A percentile compares a stretch with the other conserved stretches of the same genome.
Conservation (phyloP, 1,284 basidiomycete species). For the Wallemia hederae region DNA sequence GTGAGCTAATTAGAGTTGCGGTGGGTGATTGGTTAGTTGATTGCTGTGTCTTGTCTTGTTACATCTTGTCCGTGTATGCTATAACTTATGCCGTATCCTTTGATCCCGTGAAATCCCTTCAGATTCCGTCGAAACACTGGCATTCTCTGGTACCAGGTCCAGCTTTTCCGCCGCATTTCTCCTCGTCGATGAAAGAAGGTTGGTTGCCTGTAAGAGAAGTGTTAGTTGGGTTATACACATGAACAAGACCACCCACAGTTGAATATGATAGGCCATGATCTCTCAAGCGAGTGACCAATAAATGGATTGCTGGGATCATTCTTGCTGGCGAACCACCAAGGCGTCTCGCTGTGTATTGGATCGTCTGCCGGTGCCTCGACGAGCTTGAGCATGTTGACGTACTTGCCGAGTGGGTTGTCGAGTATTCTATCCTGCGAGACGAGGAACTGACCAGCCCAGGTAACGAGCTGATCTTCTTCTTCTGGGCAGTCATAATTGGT, state of each 20-base stretch:
- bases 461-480: slow-evolving; percentile 3
- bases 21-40: no score
- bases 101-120: not conserved
- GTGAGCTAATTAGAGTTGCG: no score
- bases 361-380: slow-evolving; percentile 12
- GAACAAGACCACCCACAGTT: slow-evolving; percentile 6
- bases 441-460: slow-evolving; percentile 16
- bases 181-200: not conserved
- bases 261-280: slow-evolving; percentile 14
- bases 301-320: slow-evolving; percentile 1
- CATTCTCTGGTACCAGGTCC: not conserved
- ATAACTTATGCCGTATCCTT: not conserved
- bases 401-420: slow-evolving; percentile 7
- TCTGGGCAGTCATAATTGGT: slow-evolving; percentile 10
- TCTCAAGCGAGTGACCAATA: slow-evolving; percentile 13
- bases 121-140: not conserved
- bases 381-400: slow-evolving; percentile 9
- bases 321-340: slow-evolving; percentile 8
- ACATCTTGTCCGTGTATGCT: not conserved
- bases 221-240: not conserved
- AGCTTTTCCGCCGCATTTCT: not conserved
- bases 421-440: slow-evolving; percentile 12
- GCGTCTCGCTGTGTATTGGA: slow-evolving; percentile 14
- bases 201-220: not conserved
- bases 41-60: not conserved